A percentile compares a stretch with the other conserved stretches of the same genome.
These are phyloP conservation scores for Xylariaceae sp. DNA, from an alignment of 2,329 filamentous ascomycete genomes.

Conservation along the genomic window DNA sequence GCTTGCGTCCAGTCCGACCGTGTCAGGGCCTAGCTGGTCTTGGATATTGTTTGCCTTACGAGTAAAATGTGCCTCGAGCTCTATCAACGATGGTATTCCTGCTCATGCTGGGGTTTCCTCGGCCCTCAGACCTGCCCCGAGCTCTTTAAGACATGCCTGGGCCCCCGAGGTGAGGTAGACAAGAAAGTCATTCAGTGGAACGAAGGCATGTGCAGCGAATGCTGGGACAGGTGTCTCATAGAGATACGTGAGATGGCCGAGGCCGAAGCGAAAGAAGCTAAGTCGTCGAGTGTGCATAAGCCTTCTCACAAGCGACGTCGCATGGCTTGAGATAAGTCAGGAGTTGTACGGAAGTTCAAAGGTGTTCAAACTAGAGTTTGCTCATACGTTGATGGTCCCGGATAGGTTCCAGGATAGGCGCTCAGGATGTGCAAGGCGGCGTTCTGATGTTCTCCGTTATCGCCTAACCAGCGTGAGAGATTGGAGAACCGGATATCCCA, in stretches of 20 bases:
- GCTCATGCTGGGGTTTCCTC: conserved; percentile 33
- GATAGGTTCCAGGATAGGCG: not conserved
- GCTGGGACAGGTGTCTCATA: conserved; percentile 31
- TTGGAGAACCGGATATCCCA: too few relatives aligned
- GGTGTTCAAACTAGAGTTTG: too few relatives aligned
- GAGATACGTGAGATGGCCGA: conserved; percentile 32
- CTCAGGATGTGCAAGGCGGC: too few relatives aligned
- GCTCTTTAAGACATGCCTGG: conserved; percentile 32
- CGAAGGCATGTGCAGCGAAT: conserved; percentile 33
- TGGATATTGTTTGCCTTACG: not conserved
- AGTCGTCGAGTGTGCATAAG: conserved; percentile 16
- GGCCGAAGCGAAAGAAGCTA: conserved; percentile 15
- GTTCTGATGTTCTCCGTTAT: too few relatives aligned
- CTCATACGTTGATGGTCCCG: not conserved
- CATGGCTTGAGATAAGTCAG: not conserved
- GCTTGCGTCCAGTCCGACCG: not conserved
- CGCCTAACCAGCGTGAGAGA: too few relatives aligned
- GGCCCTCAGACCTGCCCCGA: conserved; percentile 29
- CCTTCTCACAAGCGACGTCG: conserved; percentile 15
- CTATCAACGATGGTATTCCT: conserved; percentile 32
- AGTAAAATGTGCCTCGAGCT: conserved; percentile 32
- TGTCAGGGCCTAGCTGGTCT: not conserved
- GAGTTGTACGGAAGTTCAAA: not conserved
- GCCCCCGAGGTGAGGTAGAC: conserved; percentile 32
- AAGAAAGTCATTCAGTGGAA: conserved; percentile 32